Percentiles rank a stretch among this genome's conserved stretches.
Evolutionary conservation across 1,139 yeast genomes (phyloP).

Genomic region (Yarrowia galli): DNA sequence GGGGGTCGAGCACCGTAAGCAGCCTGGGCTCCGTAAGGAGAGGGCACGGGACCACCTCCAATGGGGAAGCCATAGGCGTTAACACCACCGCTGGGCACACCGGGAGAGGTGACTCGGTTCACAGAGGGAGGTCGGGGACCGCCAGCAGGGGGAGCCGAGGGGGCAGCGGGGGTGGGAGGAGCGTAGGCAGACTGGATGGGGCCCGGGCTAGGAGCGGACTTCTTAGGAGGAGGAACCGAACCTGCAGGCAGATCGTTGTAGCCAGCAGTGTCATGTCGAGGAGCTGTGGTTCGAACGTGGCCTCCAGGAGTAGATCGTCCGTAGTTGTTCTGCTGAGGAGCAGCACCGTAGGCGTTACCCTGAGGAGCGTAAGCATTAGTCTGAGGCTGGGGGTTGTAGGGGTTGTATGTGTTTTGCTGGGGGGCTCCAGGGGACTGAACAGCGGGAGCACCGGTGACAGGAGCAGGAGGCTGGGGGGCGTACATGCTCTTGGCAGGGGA

Average conservation of each 20-base stretch:
- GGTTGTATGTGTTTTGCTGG: conserved; percentile 24
- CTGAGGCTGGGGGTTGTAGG: conserved; percentile 41
- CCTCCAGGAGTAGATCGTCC: conserved; percentile 46
- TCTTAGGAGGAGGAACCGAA: conserved; percentile 47
- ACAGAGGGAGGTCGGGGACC: conserved; percentile 43
- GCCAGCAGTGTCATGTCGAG: conserved; percentile 75
- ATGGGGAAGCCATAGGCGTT: conserved; percentile 39
- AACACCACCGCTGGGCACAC: conserved; percentile 32
- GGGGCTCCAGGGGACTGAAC: conserved; percentile 40
- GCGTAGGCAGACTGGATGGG: conserved; percentile 44
- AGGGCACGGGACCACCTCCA: conserved; percentile 40
- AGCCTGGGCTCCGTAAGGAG: conserved; percentile 39
- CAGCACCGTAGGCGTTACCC: conserved; percentile 41
- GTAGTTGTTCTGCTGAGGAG: conserved; percentile 42
- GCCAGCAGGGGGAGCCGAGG: conserved; percentile 47
- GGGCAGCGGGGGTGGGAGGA: conserved; percentile 44
- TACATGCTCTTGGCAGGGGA: conserved; percentile 35
- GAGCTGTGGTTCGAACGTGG: conserved; percentile 49
- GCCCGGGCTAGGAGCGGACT: conserved; percentile 44
- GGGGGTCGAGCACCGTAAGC: conserved; percentile 39
- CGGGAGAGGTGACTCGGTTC: conserved; percentile 40
- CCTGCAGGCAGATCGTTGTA: conserved; percentile 94
- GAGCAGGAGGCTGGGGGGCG: conserved; percentile 36
- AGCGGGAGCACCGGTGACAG: conserved; percentile 26
- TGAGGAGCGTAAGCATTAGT: conserved; percentile 41